Conservation (phyloP, 108 stramenopile genomes). For the Nitzschia inconspicua region DNA sequence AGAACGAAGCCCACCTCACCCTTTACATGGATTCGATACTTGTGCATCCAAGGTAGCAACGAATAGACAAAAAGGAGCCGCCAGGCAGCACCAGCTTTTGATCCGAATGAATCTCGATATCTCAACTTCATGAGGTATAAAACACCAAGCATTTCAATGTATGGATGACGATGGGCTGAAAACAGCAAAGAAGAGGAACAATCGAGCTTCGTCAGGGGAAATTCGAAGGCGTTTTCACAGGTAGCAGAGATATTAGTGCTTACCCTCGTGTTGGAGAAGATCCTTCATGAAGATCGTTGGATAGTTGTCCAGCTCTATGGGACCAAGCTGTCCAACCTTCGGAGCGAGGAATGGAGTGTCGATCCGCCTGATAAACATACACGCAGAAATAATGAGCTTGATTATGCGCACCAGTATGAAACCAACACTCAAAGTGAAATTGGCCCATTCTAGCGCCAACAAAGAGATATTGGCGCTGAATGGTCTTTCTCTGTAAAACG, state of each 20-base stretch:
- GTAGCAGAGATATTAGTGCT: not conserved
- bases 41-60: conserved; percentile 21
- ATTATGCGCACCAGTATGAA: conserved; percentile 20
- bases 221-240: not conserved
- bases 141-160: conserved; percentile 44
- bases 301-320: not conserved
- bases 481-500: conserved; percentile 15
- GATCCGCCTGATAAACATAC: conserved; percentile 29
- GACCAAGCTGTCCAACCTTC: conserved; percentile 15
- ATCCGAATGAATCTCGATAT: conserved; percentile 49
- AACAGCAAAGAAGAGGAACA: not conserved
- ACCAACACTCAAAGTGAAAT: conserved; percentile 2
- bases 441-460: conserved; percentile 15
- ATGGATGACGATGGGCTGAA: conserved; percentile 73
- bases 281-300: conserved; percentile 1
- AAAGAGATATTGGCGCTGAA: conserved; percentile 10
- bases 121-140: conserved; percentile 67
- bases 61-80: conserved; percentile 34
- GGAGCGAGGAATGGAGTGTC: conserved; percentile 19
- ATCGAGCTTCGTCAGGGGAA: not conserved
- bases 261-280: not conserved
- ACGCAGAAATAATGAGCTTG: conserved; percentile 26
- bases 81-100: conserved; percentile 47
- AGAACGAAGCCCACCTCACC: too few species aligned
- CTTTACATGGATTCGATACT: conserved; percentile 8